phyloP scores from a whole-genome alignment of 495 filamentous ascomycete genomes.

The Penicillium daleae region DNA sequence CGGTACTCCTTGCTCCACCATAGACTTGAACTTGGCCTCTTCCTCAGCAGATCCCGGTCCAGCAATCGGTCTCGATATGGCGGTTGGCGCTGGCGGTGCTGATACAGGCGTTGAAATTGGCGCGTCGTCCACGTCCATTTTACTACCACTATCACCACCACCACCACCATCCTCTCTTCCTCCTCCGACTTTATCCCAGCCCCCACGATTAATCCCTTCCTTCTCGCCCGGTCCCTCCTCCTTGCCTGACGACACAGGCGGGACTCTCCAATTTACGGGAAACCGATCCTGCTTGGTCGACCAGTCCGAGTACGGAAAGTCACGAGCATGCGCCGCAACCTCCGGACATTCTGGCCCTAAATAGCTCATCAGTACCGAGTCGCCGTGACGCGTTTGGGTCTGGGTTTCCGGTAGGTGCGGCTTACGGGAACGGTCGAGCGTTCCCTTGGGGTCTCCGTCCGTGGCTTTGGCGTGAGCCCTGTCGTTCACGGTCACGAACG shows the following conservation, averaged over 20 bases:
- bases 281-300: slow-evolving; percentile 17
- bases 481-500: slow-evolving; percentile 23
- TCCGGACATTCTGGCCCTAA: slow-evolving; percentile 52
- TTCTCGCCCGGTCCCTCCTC: slow-evolving; percentile 3
- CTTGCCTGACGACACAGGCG: background rate
- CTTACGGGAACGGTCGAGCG: slow-evolving; percentile 42
- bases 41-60: background rate
- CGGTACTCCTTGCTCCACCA: background rate
- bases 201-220: background rate
- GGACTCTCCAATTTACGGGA: background rate
- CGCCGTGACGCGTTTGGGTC: slow-evolving; percentile 38
- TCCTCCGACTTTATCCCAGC: background rate
- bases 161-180: background rate
- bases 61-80: background rate
- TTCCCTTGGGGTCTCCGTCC: slow-evolving; percentile 28
- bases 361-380: slow-evolving; percentile 53
- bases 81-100: background rate
- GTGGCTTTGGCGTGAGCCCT: slow-evolving; percentile 13
- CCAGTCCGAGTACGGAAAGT: slow-evolving; percentile 23
- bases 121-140: background rate
- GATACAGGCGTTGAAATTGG: background rate
- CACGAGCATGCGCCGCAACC: slow-evolving; percentile 38
- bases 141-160: background rate
- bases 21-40: background rate
- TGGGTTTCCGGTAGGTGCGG: slow-evolving; percentile 38